Conservation (phyloP, 495 filamentous ascomycete species). For the Gamarada debralockiae region DNA sequence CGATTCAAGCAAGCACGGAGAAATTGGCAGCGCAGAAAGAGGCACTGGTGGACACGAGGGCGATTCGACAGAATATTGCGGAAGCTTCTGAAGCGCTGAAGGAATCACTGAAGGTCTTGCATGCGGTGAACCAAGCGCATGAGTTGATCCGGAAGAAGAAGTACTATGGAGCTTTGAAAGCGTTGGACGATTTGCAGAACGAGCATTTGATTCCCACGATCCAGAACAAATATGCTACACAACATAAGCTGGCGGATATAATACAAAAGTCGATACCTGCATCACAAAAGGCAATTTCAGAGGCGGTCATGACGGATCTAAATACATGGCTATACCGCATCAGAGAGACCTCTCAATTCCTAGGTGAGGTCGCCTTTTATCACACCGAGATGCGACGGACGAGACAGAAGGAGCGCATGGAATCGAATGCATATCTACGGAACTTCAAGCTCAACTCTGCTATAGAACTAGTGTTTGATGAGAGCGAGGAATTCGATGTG, state of each 20-base stretch:
- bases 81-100: slow-evolving; percentile 86
- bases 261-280: slow-evolving; percentile 93
- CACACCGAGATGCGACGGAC: slow-evolving; percentile 85
- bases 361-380: slow-evolving; percentile 96
- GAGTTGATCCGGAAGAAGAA: slow-evolving; percentile 87
- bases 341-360: slow-evolving; percentile 88
- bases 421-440: slow-evolving; percentile 63
- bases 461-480: slow-evolving; percentile 91
- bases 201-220: slow-evolving; percentile 62
- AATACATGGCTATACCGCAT: slow-evolving; percentile 98
- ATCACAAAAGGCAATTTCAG: slow-evolving; percentile 87
- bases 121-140: slow-evolving; percentile 90
- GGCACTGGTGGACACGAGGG: slow-evolving; percentile 82
- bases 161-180: slow-evolving; percentile 90
- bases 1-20: slow-evolving; percentile 93
- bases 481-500: slow-evolving; percentile 91
- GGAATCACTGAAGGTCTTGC: slow-evolving; percentile 87
- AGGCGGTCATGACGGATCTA: slow-evolving; percentile 93
- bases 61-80: slow-evolving; percentile 92
- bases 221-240: slow-evolving; percentile 69
- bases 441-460: slow-evolving; percentile 93
- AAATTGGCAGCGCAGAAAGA: slow-evolving; percentile 93
- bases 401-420: slow-evolving; percentile 75
- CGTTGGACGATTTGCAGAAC: slow-evolving; percentile 93
- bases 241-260: slow-evolving; percentile 93